Conservation (phyloP, 2,329 filamentous ascomycete species). For the Fusarium sp. region DNA sequence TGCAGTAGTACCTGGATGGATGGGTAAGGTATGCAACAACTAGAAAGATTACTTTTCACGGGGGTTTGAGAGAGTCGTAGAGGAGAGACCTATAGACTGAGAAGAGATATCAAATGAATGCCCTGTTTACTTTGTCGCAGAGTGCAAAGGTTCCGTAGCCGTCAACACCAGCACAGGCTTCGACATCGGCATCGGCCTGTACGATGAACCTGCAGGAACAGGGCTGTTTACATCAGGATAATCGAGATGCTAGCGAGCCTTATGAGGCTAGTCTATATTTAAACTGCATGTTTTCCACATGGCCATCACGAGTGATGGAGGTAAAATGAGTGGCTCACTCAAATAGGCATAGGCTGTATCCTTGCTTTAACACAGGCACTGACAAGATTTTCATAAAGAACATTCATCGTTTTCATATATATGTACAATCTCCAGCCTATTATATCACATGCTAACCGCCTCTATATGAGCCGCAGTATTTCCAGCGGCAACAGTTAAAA, state of each 20-base stretch:
- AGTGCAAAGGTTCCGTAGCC: conserved; percentile 3
- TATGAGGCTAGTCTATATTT: background rate
- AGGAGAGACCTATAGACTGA: too few species aligned
- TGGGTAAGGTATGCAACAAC: background rate
- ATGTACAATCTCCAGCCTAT: conserved; percentile 37
- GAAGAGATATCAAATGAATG: background rate
- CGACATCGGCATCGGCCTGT: conserved; percentile 6
- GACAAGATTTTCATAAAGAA: background rate
- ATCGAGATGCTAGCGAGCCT: background rate
- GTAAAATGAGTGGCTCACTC: background rate
- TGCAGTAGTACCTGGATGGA: background rate
- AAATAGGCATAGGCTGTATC: too few species aligned
- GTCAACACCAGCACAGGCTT: too few species aligned
- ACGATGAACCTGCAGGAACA: conserved; percentile 23
- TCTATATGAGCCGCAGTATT: conserved; percentile 20
- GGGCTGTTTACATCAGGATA: background rate
- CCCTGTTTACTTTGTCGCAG: background rate
- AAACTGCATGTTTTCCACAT: background rate
- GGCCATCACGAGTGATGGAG: background rate
- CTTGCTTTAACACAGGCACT: too few species aligned
- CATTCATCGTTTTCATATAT: conserved; percentile 22
- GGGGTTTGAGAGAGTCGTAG: too few species aligned
- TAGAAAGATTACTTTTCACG: background rate
- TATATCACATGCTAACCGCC: conserved; percentile 27
- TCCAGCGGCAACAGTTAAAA: conserved; percentile 5